Evolutionary conservation across 106 monocot species (phyloP), one percentile per base, ranked within the genome.

Genomic region (Dioscorea alata): DNA sequence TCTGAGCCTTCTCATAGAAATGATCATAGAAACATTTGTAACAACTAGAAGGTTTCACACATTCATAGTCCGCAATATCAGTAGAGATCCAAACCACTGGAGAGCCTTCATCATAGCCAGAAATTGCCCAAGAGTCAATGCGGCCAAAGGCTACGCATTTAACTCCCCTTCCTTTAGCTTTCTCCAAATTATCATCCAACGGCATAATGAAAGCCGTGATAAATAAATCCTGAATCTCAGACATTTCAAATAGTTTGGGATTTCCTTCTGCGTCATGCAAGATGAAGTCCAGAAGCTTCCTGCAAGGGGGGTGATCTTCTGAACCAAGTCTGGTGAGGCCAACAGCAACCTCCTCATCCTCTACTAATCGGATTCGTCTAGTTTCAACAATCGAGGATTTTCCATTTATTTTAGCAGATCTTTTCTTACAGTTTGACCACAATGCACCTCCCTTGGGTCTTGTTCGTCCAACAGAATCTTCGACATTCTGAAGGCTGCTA

Each of bases 41-140:
- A 49, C 33, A 77, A 24, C 74, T 61, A 65, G 84, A 78, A 64
- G 92, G 92, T 68, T 97, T 97, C 19, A 97, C 89, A 71, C 97
- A 97, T 81, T 97, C 97, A 73, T 90, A 97, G 23, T 92, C 89
- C 52, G 92, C 89, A 73, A 79, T 23, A 64, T 92, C 97, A 50
- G 97, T 97, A 18, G 82, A 84, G 50, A 97, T 72, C 97, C 97
- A 97, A 72, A 97, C 69, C 17, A 97, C 71, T 4, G 97, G 80
- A 53, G 50, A 69, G 21, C 97, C 97, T 75, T 97, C 97, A 77
- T 97, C 97, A 73, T 97, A 97, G 54, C 97, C 97, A 79, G 97
- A 92, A 75, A 97, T 90, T 17, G 92, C 66, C 97, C 97, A 97
- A 67, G 73, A 70, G 62, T 97, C 97, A 68, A 97, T 92, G 33